Evolutionary conservation across 129 eudicot species (phyloP).

Genomic region (Flaveria ramosissima): DNA sequence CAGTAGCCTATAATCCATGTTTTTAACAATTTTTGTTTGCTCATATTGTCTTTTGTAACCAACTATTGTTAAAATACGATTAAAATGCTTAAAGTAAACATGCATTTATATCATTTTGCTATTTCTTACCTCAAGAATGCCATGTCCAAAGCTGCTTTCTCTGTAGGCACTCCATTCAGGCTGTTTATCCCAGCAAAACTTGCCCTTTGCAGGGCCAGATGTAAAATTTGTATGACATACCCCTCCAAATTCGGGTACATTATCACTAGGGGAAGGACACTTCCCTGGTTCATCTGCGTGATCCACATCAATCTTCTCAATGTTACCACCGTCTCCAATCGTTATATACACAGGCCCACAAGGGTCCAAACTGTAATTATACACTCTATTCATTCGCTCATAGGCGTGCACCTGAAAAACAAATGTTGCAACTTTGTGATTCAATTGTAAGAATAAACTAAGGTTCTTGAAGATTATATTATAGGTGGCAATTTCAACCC

Average conservation of each 20-base stretch:
- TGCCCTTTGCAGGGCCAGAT: constrained; percentile 82
- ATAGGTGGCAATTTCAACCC: constrained; percentile 6
- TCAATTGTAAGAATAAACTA: neutral
- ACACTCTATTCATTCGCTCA: constrained; percentile 87
- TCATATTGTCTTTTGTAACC: neutral
- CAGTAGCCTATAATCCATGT: neutral
- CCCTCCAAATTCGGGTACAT: constrained; percentile 78
- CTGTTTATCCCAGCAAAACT: constrained; percentile 84
- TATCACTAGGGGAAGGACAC: constrained; percentile 76
- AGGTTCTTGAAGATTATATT: neutral
- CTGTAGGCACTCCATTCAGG: constrained; percentile 97
- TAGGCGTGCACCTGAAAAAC: constrained; percentile 81
- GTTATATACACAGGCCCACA: constrained; percentile 91
- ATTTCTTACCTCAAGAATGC: constrained; percentile 73
- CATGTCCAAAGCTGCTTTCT: constrained; percentile 98
- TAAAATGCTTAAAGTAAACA: neutral
- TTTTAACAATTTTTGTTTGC: neutral
- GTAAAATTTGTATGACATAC: constrained; percentile 73
- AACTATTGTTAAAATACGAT: neutral
- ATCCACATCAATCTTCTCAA: constrained; percentile 78
- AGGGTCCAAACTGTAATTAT: constrained; percentile 67
- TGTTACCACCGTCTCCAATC: constrained; percentile 92
- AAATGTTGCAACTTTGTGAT: neutral
- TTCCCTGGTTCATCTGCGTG: constrained; percentile 86
- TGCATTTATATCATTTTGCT: neutral